These are phyloP conservation scores for Fusarium sterilihyphosum DNA, from an alignment of 2,329 filamentous ascomycete genomes.

Conservation along the genomic window DNA sequence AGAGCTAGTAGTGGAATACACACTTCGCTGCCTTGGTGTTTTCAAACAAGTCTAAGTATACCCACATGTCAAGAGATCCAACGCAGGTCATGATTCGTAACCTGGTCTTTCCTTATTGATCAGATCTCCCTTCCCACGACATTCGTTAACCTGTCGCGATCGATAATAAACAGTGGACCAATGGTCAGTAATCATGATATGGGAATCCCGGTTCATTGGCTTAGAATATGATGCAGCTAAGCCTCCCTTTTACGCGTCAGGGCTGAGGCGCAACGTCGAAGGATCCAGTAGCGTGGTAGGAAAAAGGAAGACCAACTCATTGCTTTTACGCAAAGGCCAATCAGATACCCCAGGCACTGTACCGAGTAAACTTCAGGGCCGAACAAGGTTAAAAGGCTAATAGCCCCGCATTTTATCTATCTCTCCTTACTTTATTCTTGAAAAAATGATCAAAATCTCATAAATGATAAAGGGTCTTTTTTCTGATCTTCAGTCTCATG, in stretches of 20 bases:
- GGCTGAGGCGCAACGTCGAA: background rate
- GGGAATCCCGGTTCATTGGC: no score
- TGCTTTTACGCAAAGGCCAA: background rate
- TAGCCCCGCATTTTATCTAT: background rate
- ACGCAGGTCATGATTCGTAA: background rate
- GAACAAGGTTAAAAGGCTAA: background rate
- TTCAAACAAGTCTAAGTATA: background rate
- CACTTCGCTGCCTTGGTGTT: background rate
- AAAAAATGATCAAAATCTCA: background rate
- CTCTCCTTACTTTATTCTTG: background rate
- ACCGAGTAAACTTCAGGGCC: background rate
- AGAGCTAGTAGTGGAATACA: background rate
- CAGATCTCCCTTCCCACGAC: background rate
- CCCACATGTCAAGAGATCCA: background rate
- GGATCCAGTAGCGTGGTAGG: background rate
- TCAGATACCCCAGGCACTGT: background rate
- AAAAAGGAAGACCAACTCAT: background rate
- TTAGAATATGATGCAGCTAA: background rate
- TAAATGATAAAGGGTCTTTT: background rate
- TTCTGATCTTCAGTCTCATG: background rate
- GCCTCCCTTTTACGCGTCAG: background rate
- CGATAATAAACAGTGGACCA: background rate
- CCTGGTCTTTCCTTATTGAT: background rate
- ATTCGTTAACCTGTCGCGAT: background rate
- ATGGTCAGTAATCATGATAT: background rate